A percentile compares a stretch with the other conserved stretches of the same genome.
Conservation (phyloP, 2,329 filamentous ascomycete genomes). For the Aspergillus unguis region DNA sequence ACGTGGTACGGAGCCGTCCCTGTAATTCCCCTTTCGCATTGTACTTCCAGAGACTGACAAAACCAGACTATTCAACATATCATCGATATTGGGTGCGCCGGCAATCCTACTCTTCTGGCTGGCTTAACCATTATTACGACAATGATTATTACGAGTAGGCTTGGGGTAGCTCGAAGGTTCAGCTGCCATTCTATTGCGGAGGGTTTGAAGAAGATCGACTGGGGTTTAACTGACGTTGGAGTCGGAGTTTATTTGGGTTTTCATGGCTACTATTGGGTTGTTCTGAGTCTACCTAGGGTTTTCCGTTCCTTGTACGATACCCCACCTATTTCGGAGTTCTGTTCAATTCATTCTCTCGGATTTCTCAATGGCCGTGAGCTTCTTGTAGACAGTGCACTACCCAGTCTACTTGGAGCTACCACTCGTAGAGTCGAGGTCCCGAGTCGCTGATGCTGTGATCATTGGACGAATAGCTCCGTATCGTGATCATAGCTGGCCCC, state of each 20-base stretch:
- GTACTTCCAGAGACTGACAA: not conserved
- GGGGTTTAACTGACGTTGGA: not conserved
- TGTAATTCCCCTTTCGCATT: slow-evolving; percentile 8
- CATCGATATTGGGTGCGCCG: slow-evolving; percentile 36
- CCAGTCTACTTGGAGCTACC: too few species aligned
- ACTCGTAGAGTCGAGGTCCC: too few species aligned
- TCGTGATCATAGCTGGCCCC: too few species aligned
- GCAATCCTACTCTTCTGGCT: slow-evolving; percentile 23
- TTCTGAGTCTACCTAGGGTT: slow-evolving; percentile 1
- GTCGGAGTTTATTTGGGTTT: not conserved
- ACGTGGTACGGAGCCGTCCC: slow-evolving; percentile 34
- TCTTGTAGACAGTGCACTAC: too few species aligned
- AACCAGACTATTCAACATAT: slow-evolving; percentile 41
- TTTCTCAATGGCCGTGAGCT: not conserved
- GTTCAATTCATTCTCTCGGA: not conserved
- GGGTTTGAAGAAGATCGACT: too few species aligned
- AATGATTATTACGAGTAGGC: not conserved
- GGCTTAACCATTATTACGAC: slow-evolving; percentile 5
- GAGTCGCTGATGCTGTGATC: too few species aligned
- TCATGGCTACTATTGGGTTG: not conserved
- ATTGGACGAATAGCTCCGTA: too few species aligned
- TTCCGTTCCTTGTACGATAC: slow-evolving; percentile 6
- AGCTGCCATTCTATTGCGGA: too few species aligned
- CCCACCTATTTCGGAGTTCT: slow-evolving; percentile 2
- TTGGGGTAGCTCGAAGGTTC: too few species aligned